Evolutionary conservation across 768 basidiomycete species (phyloP).

Genomic region (Plicaturopsis crispa): DNA sequence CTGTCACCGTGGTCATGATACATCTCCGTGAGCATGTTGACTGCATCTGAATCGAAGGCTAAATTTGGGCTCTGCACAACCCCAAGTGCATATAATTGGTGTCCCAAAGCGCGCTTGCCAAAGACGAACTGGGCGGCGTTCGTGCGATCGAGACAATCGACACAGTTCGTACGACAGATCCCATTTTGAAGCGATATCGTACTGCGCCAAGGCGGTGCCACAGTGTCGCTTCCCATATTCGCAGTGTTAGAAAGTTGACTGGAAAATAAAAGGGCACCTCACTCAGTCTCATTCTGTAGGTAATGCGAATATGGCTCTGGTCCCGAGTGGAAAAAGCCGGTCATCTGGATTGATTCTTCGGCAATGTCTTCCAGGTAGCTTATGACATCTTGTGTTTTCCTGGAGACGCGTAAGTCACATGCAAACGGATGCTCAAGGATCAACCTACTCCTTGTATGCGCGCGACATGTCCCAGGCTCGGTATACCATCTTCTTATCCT

Average conservation of each 20-base stretch:
- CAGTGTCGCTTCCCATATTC: conserved; percentile 20
- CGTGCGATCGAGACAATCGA: conserved; percentile 94
- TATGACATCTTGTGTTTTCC: conserved; percentile 94
- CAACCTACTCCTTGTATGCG: conserved; percentile 83
- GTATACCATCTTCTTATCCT: conserved; percentile 81
- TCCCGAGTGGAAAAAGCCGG: conserved; percentile 94
- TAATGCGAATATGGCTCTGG: conserved; percentile 75
- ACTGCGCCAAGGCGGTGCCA: conserved; percentile 46
- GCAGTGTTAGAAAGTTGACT: neutral
- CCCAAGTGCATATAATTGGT: conserved; percentile 93
- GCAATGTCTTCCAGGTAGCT: conserved; percentile 92
- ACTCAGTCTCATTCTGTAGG: conserved; percentile 39
- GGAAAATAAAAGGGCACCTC: conserved; percentile 5
- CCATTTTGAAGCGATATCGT: conserved; percentile 84
- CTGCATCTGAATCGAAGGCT: conserved; percentile 88
- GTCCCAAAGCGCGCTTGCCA: conserved; percentile 88
- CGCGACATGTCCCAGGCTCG: conserved; percentile 95
- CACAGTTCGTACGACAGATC: conserved; percentile 90
- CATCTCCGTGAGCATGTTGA: conserved; percentile 97
- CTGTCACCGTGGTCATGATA: conserved; percentile 97
- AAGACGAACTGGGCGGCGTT: conserved; percentile 97
- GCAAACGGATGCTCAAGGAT: conserved; percentile 4
- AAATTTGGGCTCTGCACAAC: conserved; percentile 81
- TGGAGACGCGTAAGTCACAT: conserved; percentile 19
- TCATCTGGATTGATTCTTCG: conserved; percentile 86